phyloP scores from a whole-genome alignment of 495 filamentous ascomycete genomes.

The Xeromyces bisporus region DNA sequence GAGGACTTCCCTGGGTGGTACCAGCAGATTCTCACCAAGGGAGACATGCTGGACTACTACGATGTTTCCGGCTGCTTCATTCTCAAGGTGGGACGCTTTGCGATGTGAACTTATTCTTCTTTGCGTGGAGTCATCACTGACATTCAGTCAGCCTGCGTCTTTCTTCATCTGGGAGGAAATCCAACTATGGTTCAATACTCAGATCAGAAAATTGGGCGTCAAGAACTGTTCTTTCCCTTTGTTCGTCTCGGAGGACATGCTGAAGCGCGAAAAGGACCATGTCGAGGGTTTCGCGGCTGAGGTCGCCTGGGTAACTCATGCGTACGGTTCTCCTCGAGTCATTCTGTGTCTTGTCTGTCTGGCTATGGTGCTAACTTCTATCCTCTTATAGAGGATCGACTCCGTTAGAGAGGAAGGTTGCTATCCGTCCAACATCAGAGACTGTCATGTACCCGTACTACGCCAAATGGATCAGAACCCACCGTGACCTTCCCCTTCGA shows the following conservation, averaged over 20 bases:
- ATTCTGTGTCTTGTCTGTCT: no score
- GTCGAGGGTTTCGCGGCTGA: conserved; percentile 96
- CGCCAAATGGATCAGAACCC: conserved; percentile 85
- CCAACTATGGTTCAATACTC: conserved; percentile 69
- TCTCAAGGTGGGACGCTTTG: conserved; percentile 43
- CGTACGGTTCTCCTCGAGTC: conserved; percentile 35
- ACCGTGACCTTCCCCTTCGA: conserved; percentile 80
- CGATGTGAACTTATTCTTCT: no score
- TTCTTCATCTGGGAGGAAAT: conserved; percentile 91
- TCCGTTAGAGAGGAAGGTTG: conserved; percentile 84
- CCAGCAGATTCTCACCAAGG: conserved; percentile 86
- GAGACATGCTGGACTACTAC: conserved; percentile 86
- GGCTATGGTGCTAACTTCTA: no score
- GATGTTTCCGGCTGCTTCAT: conserved; percentile 95
- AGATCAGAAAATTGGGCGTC: conserved; percentile 78
- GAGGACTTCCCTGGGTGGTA: conserved; percentile 91
- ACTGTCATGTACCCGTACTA: conserved; percentile 94
- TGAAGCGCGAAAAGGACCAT: conserved; percentile 91
- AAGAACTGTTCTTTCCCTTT: conserved; percentile 92
- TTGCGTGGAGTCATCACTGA: conserved; percentile 4
- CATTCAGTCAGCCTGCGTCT: conserved; percentile 39
- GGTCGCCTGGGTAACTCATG: conserved; percentile 96
- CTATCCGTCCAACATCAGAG: conserved; percentile 89
- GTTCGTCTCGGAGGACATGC: conserved; percentile 77
- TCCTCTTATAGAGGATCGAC: conserved; percentile 47